These are phyloP conservation scores for Aspergillus neotritici DNA, from an alignment of 2,329 filamentous ascomycete genomes.

Conservation along the genomic window DNA sequence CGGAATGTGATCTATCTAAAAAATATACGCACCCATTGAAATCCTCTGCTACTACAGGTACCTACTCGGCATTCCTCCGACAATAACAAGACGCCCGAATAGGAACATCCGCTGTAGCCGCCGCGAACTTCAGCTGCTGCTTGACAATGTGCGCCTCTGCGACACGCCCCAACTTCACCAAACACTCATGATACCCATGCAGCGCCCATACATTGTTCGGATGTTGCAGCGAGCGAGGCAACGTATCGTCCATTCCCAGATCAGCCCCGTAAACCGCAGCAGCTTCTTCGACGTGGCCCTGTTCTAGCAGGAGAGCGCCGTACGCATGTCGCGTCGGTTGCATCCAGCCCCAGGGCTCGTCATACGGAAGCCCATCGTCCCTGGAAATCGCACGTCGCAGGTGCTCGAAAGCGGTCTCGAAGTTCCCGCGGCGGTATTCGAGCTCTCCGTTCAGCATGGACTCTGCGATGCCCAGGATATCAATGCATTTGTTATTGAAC, in stretches of 20 bases:
- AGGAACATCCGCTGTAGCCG: slow-evolving; percentile 55
- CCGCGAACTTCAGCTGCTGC: slow-evolving; percentile 48
- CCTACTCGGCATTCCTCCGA: slow-evolving; percentile 20
- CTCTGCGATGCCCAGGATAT: slow-evolving; percentile 57
- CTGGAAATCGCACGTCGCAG: slow-evolving; percentile 54
- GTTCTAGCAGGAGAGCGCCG: slow-evolving; percentile 63
- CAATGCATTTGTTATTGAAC: slow-evolving; percentile 61
- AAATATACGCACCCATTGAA: not conserved
- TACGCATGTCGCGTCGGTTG: slow-evolving; percentile 66
- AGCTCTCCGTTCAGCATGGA: slow-evolving; percentile 69
- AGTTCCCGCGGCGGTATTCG: slow-evolving; percentile 59
- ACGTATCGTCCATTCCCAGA: slow-evolving; percentile 53
- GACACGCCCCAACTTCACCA: slow-evolving; percentile 49
- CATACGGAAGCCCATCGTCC: slow-evolving; percentile 62
- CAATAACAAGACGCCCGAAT: slow-evolving; percentile 58
- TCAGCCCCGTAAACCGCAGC: slow-evolving; percentile 56
- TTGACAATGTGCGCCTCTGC: slow-evolving; percentile 46
- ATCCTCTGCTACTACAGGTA: not conserved
- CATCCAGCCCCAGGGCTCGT: slow-evolving; percentile 78
- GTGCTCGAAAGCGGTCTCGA: slow-evolving; percentile 54
- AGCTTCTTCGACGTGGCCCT: slow-evolving; percentile 54
- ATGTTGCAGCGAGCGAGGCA: slow-evolving; percentile 61
- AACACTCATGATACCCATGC: slow-evolving; percentile 67
- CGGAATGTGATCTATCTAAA: no score
- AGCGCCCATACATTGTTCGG: slow-evolving; percentile 71